phyloP scores from a whole-genome alignment of 169 alveolate genomes.

The Plasmodium coatneyi region DNA sequence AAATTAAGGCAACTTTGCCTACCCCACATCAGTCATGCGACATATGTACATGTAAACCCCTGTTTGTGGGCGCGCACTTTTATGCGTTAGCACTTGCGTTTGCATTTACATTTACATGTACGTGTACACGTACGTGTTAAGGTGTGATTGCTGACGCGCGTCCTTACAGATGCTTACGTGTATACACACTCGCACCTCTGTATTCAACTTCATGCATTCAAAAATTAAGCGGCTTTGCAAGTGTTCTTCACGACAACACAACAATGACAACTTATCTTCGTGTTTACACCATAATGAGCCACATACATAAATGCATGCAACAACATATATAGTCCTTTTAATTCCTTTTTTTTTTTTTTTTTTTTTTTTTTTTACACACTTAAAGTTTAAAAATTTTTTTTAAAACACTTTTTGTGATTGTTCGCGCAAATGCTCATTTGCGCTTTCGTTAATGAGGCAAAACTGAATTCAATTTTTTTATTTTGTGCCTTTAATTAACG shows the following conservation, averaged over 20 bases:
- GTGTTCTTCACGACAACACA: not conserved
- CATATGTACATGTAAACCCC: conserved; percentile 17
- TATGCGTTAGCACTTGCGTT: not conserved
- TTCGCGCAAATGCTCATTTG: not conserved
- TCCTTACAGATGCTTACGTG: not conserved
- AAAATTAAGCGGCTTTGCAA: not conserved
- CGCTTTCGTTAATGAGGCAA: not conserved
- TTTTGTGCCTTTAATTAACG: not conserved
- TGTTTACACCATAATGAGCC: not conserved
- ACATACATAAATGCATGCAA: not conserved
- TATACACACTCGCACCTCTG: not conserved
- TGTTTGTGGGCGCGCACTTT: not conserved
- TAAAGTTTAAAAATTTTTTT: not conserved
- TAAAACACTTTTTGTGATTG: not conserved
- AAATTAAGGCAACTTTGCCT: not conserved
- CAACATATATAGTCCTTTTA: not conserved
- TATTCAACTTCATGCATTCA: not conserved
- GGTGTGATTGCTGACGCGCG: not conserved
- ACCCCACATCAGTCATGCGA: not conserved
- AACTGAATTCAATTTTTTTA: not conserved
- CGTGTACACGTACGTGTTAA: conserved; percentile 4
- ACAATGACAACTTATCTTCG: not conserved
- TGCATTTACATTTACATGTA: not conserved
- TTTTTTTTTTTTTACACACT: not conserved
- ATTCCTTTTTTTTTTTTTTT: not conserved